A percentile compares a stretch with the other conserved stretches of the same genome.
These are phyloP conservation scores for Solanum aculeatissimum DNA, from an alignment of 305 asterid species.

Conservation along the genomic window DNA sequence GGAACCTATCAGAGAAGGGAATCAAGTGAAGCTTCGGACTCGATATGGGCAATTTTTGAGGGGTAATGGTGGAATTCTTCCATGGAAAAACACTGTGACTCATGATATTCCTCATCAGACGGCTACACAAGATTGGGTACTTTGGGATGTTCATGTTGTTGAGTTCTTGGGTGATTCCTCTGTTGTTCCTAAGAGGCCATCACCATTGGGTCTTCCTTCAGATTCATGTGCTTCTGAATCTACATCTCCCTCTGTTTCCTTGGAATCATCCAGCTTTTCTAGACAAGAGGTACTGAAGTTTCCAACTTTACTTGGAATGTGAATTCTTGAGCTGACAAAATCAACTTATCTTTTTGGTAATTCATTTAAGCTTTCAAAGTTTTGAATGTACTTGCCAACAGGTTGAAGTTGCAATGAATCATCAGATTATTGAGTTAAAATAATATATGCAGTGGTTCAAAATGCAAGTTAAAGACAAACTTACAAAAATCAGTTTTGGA, in stretches of 20 bases:
- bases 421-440: background rate
- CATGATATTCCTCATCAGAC: slow-evolving; percentile 85
- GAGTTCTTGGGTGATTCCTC: slow-evolving; percentile 42
- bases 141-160: slow-evolving; percentile 76
- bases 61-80: slow-evolving; percentile 90
- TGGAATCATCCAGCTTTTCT: slow-evolving; percentile 20
- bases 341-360: background rate
- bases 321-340: background rate
- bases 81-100: slow-evolving; percentile 90
- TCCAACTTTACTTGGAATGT: background rate
- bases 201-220: slow-evolving; percentile 12
- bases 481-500: background rate
- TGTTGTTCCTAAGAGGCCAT: slow-evolving; percentile 14
- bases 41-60: slow-evolving; percentile 42
- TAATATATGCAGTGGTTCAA: background rate
- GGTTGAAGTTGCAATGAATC: background rate
- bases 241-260: slow-evolving; percentile 14
- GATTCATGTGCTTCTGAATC: slow-evolving; percentile 31
- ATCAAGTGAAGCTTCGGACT: slow-evolving; percentile 27
- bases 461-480: background rate
- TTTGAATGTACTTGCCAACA: background rate
- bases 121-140: slow-evolving; percentile 63
- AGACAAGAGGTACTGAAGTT: slow-evolving; percentile 21
- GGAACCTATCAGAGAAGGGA: slow-evolving; percentile 30
- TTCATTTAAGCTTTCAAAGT: background rate